phyloP scores from a whole-genome alignment of 169 alveolate genomes.

The Perkinsus olseni region DNA sequence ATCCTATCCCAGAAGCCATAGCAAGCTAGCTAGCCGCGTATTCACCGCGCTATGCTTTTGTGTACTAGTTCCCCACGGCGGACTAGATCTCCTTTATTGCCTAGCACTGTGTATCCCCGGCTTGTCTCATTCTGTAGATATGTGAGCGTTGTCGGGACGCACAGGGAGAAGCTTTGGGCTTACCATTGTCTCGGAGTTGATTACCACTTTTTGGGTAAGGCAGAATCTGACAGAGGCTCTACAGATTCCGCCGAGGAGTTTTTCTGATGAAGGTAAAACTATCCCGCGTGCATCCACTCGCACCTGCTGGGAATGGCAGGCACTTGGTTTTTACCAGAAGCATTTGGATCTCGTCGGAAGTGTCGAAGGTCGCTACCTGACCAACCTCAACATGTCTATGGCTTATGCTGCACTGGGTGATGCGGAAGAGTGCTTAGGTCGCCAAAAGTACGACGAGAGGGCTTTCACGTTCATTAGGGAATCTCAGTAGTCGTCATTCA shows the following conservation, averaged over 20 bases:
- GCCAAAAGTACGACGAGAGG: neutral
- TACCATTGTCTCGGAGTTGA: constrained; percentile 68
- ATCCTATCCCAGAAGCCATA: too few species aligned
- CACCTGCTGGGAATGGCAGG: constrained; percentile 8
- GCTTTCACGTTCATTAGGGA: too few species aligned
- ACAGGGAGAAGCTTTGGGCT: constrained; percentile 63
- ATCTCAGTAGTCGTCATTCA: too few species aligned
- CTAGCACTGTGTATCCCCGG: too few species aligned
- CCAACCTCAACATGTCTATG: constrained; percentile 57
- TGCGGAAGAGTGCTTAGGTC: constrained; percentile 16
- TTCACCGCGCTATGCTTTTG: too few species aligned
- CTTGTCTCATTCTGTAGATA: too few species aligned
- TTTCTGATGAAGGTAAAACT: neutral
- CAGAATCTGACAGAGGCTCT: neutral
- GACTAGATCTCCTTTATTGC: too few species aligned
- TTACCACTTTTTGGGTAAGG: neutral
- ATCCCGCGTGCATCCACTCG: neutral
- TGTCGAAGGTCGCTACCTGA: constrained; percentile 55
- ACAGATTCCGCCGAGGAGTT: neutral
- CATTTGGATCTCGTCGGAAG: constrained; percentile 59
- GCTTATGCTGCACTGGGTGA: constrained; percentile 45
- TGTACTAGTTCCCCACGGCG: too few species aligned
- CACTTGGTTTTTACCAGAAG: constrained; percentile 47
- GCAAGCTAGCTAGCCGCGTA: too few species aligned
- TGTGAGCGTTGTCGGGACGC: constrained; percentile 23